Percentiles rank a stretch among this genome's conserved stretches.
Evolutionary conservation across 495 filamentous ascomycete genomes (phyloP).

Genomic region (Xylaria telfairii): DNA sequence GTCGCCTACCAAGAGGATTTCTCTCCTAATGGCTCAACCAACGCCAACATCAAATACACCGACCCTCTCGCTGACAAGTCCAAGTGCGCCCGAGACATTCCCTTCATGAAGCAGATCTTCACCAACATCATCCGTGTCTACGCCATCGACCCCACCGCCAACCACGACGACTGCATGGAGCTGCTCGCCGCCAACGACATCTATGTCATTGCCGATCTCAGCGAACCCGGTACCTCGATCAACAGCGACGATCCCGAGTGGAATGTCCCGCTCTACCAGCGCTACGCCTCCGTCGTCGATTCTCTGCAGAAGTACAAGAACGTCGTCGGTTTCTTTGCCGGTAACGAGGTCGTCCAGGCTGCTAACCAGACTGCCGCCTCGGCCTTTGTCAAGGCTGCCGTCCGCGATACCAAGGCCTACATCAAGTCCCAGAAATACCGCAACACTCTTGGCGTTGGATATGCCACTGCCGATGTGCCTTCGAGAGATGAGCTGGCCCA

Average conservation of each 20-base stretch:
- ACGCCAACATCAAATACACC: slow-evolving; percentile 49
- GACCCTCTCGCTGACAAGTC: slow-evolving; percentile 75
- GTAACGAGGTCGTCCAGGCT: slow-evolving; percentile 91
- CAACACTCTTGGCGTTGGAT: slow-evolving; percentile 75
- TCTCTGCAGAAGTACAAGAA: slow-evolving; percentile 80
- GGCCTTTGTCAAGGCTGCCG: slow-evolving; percentile 94
- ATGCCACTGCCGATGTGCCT: slow-evolving; percentile 85
- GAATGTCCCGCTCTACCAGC: slow-evolving; percentile 73
- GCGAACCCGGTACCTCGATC: slow-evolving; percentile 79
- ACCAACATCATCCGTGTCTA: slow-evolving; percentile 96
- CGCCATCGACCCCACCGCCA: slow-evolving; percentile 76
- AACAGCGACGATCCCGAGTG: slow-evolving; percentile 78
- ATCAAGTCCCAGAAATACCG: slow-evolving; percentile 69
- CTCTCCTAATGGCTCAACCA: slow-evolving; percentile 46
- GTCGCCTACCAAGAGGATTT: slow-evolving; percentile 82
- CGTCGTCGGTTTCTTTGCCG: slow-evolving; percentile 94
- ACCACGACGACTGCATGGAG: slow-evolving; percentile 86
- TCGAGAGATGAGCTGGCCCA: slow-evolving; percentile 80
- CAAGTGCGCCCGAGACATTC: slow-evolving; percentile 81
- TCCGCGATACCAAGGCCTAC: slow-evolving; percentile 94
- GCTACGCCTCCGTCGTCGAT: slow-evolving; percentile 86
- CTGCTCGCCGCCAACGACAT: slow-evolving; percentile 84
- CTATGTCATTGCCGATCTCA: slow-evolving; percentile 91
- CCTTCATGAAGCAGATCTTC: slow-evolving; percentile 72
- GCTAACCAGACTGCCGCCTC: slow-evolving; percentile 80